Percentiles rank a stretch among this genome's conserved stretches.
phyloP scores from a whole-genome alignment of 2,329 filamentous ascomycete genomes.

The Diplodia scrobiculata region DNA sequence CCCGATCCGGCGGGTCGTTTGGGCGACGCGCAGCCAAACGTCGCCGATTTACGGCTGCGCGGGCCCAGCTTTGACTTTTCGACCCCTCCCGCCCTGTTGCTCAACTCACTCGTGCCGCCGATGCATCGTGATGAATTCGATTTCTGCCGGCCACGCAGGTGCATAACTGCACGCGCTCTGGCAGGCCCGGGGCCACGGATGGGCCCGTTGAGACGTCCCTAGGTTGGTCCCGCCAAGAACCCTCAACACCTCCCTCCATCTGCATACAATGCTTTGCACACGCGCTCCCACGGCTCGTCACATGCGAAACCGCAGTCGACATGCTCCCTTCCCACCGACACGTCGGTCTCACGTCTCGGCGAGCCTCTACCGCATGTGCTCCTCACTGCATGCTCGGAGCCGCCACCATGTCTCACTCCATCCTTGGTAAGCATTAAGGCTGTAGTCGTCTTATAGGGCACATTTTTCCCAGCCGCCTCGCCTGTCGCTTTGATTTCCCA shows the following conservation, averaged over 20 bases:
- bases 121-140: background rate
- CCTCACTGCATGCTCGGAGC: background rate
- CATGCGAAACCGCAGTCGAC: background rate
- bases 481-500: background rate
- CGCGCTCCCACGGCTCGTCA: background rate
- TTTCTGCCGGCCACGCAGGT: background rate
- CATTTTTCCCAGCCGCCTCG: constrained; percentile 19
- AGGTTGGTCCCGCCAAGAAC: background rate
- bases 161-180: background rate
- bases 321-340: background rate
- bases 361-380: background rate
- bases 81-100: constrained; percentile 17
- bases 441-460: constrained; percentile 12
- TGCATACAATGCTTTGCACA: background rate
- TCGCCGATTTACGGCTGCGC: constrained; percentile 18
- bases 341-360: background rate
- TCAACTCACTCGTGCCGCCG: background rate
- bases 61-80: background rate
- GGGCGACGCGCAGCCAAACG: background rate
- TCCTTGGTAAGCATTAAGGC: background rate
- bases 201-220: background rate
- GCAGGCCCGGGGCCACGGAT: background rate
- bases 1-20: constrained; percentile 1
- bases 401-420: background rate
- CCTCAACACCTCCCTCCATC: background rate